Evolutionary conservation across 768 basidiomycete species (phyloP).

Genomic region (Sarcomyxa edulis): DNA sequence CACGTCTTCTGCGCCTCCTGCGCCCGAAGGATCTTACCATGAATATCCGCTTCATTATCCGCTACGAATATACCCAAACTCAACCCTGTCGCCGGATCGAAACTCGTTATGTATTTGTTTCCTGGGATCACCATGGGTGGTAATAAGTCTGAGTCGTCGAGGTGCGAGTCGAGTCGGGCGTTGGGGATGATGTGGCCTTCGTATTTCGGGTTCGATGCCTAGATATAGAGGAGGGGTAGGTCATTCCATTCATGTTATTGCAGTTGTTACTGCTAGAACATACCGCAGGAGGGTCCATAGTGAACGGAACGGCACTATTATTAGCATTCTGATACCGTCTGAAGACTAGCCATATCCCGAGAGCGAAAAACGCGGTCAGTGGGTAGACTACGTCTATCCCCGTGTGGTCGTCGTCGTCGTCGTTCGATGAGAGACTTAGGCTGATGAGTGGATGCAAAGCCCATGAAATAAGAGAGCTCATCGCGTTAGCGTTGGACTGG

Average conservation of each 20-base stretch:
- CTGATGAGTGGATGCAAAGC: conserved; percentile 52
- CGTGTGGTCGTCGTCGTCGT: conserved; percentile 43
- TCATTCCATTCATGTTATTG: conserved; percentile 3
- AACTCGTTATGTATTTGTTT: conserved; percentile 80
- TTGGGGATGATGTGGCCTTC: conserved; percentile 46
- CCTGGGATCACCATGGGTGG: conserved; percentile 40
- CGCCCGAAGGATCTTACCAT: conserved; percentile 63
- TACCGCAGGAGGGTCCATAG: conserved; percentile 54
- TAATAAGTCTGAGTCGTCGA: conserved; percentile 45
- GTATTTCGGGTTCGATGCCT: conserved; percentile 61
- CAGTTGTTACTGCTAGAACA: conserved; percentile 11
- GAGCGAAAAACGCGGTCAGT: conserved; percentile 63
- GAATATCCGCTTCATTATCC: conserved; percentile 69
- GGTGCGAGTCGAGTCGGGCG: conserved; percentile 64
- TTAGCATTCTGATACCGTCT: conserved; percentile 68
- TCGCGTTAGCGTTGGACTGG: too few relatives aligned
- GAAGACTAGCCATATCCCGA: conserved; percentile 77
- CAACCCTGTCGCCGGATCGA: conserved; percentile 83
- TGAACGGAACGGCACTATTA: conserved; percentile 71
- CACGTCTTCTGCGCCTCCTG: conserved; percentile 65
- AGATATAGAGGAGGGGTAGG: conserved; percentile 2
- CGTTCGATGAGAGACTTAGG: conserved; percentile 40
- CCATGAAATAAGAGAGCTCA: conserved; percentile 41
- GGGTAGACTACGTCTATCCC: conserved; percentile 62
- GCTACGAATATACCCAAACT: conserved; percentile 78